Evolutionary conservation across 495 filamentous ascomycete species (phyloP).

Genomic region (Penicillium angulare): DNA sequence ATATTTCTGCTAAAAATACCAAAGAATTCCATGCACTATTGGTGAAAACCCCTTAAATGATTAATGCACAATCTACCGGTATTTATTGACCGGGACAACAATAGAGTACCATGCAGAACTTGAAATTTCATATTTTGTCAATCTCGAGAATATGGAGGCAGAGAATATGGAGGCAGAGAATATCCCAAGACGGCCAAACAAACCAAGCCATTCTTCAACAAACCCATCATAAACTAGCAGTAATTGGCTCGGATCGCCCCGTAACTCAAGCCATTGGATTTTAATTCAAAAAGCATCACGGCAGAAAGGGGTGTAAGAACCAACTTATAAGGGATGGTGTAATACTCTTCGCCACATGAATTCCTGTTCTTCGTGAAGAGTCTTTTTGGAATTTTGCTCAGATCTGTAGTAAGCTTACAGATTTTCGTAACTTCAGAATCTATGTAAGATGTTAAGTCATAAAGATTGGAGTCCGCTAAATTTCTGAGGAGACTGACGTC

Average conservation of each 20-base stretch:
- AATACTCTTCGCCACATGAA: conserved; percentile 20
- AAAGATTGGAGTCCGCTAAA: background rate
- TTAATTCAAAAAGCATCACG: conserved; percentile 23
- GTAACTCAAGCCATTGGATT: conserved; percentile 29
- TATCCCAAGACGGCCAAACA: too few species aligned
- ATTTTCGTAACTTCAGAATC: conserved; percentile 17
- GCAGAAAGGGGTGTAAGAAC: conserved; percentile 26
- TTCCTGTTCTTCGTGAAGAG: conserved; percentile 20
- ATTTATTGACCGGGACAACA: too few species aligned
- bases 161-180: too few species aligned
- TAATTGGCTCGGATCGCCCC: conserved; percentile 15
- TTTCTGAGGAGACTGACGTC: too few species aligned
- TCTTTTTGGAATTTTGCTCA: conserved; percentile 20
- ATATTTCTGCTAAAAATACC: too few species aligned
- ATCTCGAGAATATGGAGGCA: too few species aligned
- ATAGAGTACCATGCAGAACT: too few species aligned
- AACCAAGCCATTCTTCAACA: too few species aligned
- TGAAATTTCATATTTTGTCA: too few species aligned
- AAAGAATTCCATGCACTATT: too few species aligned
- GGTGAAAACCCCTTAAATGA: too few species aligned
- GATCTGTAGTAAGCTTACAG: conserved; percentile 22
- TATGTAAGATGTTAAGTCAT: background rate
- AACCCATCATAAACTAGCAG: background rate
- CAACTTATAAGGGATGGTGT: conserved; percentile 11
- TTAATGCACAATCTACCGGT: too few species aligned